A percentile compares a stretch with the other conserved stretches of the same genome.
Conservation (phyloP, 768 basidiomycete species). For the Sporobolomyces pararoseus region DNA sequence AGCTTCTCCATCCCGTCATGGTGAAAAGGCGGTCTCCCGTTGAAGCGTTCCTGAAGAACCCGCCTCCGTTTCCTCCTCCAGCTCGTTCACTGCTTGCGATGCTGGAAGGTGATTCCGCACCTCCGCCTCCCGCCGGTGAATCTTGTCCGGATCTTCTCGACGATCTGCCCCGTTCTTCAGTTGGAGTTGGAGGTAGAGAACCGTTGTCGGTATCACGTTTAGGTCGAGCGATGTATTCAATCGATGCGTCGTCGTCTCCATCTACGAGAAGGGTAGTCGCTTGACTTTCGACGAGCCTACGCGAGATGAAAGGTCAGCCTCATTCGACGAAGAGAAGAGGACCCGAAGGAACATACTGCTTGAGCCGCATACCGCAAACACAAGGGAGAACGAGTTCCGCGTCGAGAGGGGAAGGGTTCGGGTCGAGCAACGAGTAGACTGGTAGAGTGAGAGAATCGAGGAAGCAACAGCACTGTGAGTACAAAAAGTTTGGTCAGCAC, state of each 20-base stretch:
- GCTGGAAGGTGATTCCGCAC: background rate
- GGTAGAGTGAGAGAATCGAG: slow-evolving; percentile 39
- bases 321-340: background rate
- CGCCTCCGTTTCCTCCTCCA: background rate
- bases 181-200: slow-evolving; percentile 8
- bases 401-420: slow-evolving; percentile 30
- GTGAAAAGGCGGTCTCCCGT: slow-evolving; percentile 18
- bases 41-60: slow-evolving; percentile 24
- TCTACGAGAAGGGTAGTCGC: slow-evolving; percentile 21
- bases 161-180: slow-evolving; percentile 20
- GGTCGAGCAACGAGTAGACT: slow-evolving; percentile 37
- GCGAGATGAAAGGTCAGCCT: background rate
- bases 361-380: slow-evolving; percentile 26
- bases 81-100: background rate
- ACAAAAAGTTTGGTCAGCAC: background rate
- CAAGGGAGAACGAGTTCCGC: slow-evolving; percentile 25
- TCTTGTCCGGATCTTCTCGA: background rate
- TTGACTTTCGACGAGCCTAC: slow-evolving; percentile 23
- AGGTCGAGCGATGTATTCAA: slow-evolving; percentile 29
- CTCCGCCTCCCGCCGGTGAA: background rate
- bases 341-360: slow-evolving; percentile 1
- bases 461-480: slow-evolving; percentile 40
- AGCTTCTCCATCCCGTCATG: slow-evolving; percentile 26
- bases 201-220: background rate
- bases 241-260: slow-evolving; percentile 16